phyloP scores from a whole-genome alignment of 371 early-diverging fungal species.

The Phascolomyces articulosus region DNA sequence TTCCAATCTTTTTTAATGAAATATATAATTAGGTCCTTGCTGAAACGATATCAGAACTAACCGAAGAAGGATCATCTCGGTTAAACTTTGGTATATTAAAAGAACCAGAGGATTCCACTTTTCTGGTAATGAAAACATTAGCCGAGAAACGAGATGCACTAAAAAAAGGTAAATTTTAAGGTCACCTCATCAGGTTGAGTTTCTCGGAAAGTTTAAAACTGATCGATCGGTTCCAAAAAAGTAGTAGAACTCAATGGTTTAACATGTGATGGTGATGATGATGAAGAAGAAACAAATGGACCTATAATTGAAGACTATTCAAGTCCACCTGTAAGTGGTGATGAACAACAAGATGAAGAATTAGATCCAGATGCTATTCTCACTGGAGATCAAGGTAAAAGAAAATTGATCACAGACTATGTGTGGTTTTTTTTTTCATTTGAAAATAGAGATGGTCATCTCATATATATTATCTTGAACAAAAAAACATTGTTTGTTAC shows the following conservation, averaged over 20 bases:
- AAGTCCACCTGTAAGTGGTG: neutral
- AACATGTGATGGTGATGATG: neutral
- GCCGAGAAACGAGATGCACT: constrained; percentile 21
- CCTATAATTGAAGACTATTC: neutral
- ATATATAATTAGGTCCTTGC: constrained; percentile 44
- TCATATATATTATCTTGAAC: too few species aligned
- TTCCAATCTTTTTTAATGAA: too few species aligned
- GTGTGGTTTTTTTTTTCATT: neutral
- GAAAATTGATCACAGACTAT: too few species aligned
- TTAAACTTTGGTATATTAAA: constrained; percentile 36
- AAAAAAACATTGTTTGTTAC: neutral
- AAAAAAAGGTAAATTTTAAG: neutral
- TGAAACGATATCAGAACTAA: constrained; percentile 29
- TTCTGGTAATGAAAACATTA: constrained; percentile 24
- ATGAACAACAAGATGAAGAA: constrained; percentile 29
- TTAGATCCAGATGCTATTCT: constrained; percentile 44
- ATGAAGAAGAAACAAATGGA: too few species aligned
- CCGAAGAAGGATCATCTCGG: constrained; percentile 25
- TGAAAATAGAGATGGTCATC: too few species aligned
- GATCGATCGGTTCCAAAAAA: neutral
- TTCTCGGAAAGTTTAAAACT: constrained; percentile 1
- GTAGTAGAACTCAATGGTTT: neutral
- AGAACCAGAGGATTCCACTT: constrained; percentile 9
- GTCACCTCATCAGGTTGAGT: neutral
- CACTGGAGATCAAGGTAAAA: constrained; percentile 17